These are phyloP conservation scores for Dipodascopsis uninucleata DNA, from an alignment of 805 yeast species.

Conservation along the genomic window DNA sequence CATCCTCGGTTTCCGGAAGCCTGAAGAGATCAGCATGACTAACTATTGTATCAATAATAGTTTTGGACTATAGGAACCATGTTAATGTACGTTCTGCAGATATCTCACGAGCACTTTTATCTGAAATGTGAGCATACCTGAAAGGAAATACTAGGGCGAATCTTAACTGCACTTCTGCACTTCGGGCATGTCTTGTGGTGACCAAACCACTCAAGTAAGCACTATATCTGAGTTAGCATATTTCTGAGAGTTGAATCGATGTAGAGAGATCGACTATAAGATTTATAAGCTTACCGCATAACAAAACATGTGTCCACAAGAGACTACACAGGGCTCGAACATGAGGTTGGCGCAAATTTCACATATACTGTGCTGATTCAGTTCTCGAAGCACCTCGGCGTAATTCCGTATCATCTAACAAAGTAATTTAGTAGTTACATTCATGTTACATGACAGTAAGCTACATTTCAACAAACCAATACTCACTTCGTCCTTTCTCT, in stretches of 20 bases:
- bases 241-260: neutral
- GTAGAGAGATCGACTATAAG: no score
- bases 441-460: no score
- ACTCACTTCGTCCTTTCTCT: no score
- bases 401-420: slow-evolving; percentile 6
- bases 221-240: slow-evolving; percentile 8
- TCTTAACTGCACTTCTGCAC: slow-evolving; percentile 11
- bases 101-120: neutral
- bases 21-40: slow-evolving; percentile 6
- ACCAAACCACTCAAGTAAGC: slow-evolving; percentile 22
- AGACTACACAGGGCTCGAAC: slow-evolving; percentile 26
- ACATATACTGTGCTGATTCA: slow-evolving; percentile 12
- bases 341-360: slow-evolving; percentile 21
- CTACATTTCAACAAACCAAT: no score
- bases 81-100: neutral
- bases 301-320: slow-evolving; percentile 29
- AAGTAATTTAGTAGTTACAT: neutral
- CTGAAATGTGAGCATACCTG: slow-evolving; percentile 6
- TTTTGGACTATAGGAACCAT: slow-evolving; percentile 6
- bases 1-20: slow-evolving; percentile 12
- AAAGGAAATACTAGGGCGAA: slow-evolving; percentile 16
- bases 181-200: slow-evolving; percentile 19
- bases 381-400: slow-evolving; percentile 5
- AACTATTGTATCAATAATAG: slow-evolving; percentile 7
- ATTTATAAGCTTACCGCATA: slow-evolving; percentile 16